Percentiles rank a stretch among this genome's conserved stretches.
phyloP scores from a whole-genome alignment of 306 rosid genomes.

The Prinsepia uniflora region DNA sequence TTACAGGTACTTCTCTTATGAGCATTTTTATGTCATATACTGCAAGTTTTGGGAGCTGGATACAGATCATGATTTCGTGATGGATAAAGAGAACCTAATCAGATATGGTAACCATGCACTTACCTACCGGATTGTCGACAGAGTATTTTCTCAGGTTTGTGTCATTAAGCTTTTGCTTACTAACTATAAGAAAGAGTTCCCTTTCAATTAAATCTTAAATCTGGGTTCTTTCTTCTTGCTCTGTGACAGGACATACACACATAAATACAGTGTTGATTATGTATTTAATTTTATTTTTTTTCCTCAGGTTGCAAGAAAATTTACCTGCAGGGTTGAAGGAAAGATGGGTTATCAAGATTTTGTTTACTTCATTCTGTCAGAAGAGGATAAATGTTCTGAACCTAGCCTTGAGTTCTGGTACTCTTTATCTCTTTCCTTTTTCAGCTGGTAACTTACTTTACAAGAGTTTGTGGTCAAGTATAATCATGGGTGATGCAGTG shows the following conservation, averaged over 20 bases:
- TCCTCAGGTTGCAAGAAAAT: slow-evolving; percentile 86
- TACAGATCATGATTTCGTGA: slow-evolving; percentile 93
- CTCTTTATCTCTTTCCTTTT: slow-evolving; percentile 22
- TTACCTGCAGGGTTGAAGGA: slow-evolving; percentile 89
- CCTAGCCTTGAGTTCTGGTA: slow-evolving; percentile 99
- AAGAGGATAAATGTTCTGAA: slow-evolving; percentile 94
- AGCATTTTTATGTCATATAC: slow-evolving; percentile 96
- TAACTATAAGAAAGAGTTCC: slow-evolving; percentile 14
- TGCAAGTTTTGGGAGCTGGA: slow-evolving; percentile 99
- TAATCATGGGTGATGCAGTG: not conserved
- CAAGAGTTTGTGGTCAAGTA: not conserved
- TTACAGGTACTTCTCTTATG: slow-evolving; percentile 90
- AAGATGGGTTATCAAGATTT: slow-evolving; percentile 99
- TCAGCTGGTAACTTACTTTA: slow-evolving; percentile 15
- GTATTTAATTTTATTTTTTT: slow-evolving; percentile 21
- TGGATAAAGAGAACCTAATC: slow-evolving; percentile 95
- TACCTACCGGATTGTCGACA: slow-evolving; percentile 95
- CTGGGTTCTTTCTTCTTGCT: slow-evolving; percentile 3
- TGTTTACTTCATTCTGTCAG: slow-evolving; percentile 94
- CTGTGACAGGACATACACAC: not conserved
- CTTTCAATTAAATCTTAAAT: not conserved
- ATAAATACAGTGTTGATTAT: not conserved
- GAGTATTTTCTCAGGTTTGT: slow-evolving; percentile 98
- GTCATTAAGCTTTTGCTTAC: slow-evolving; percentile 27
- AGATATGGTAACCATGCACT: slow-evolving; percentile 99